These are phyloP conservation scores for Collybia mongolica DNA, from an alignment of 768 basidiomycete genomes.

Conservation along the genomic window DNA sequence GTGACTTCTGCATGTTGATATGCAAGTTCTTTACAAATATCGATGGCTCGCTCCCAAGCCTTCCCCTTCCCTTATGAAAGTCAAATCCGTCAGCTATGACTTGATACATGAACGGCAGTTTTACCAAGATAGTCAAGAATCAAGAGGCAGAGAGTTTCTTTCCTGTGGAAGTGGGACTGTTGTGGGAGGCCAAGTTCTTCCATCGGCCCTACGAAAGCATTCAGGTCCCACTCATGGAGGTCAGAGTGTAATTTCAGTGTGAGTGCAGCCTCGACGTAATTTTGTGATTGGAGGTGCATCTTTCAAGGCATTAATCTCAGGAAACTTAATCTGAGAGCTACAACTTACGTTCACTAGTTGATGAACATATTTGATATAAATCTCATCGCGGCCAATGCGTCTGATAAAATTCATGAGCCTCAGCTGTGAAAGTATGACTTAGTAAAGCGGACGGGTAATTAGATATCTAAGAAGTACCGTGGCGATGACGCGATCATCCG, in stretches of 20 bases:
- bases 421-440: conserved; percentile 42
- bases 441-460: neutral
- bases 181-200: conserved; percentile 87
- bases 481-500: conserved; percentile 92
- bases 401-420: conserved; percentile 93
- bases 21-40: conserved; percentile 89
- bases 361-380: conserved; percentile 95
- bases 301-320: conserved; percentile 26
- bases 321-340: neutral
- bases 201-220: conserved; percentile 80
- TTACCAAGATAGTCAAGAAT: conserved; percentile 92
- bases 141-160: conserved; percentile 87
- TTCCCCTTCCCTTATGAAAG: conserved; percentile 77
- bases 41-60: conserved; percentile 95
- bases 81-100: neutral
- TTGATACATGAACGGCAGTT: conserved; percentile 3
- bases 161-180: conserved; percentile 91
- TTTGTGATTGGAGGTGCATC: conserved; percentile 89
- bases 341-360: conserved; percentile 82
- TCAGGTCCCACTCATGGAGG: conserved; percentile 87
- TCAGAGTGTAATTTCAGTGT: conserved; percentile 94
- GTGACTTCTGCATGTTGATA: conserved; percentile 87
- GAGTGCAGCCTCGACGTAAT: conserved; percentile 90
- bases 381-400: conserved; percentile 87
- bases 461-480: conserved; percentile 48